phyloP scores from a whole-genome alignment of 116 monocot genomes.

The Dioscorea cayenensis region DNA sequence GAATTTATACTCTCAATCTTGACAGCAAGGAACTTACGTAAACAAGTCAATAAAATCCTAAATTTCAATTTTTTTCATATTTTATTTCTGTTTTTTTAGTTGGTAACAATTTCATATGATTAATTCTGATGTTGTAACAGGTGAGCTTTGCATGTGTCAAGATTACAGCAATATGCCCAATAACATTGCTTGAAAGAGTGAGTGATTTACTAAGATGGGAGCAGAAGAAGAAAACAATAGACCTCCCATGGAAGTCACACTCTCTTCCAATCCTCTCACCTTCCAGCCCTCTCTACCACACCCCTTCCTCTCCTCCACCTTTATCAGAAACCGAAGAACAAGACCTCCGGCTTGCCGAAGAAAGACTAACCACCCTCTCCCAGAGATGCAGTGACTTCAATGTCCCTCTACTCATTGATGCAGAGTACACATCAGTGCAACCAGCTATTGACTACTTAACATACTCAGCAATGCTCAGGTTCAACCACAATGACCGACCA shows the following conservation, averaged over 20 bases:
- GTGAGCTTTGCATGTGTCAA: conserved; percentile 71
- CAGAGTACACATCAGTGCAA: conserved; percentile 51
- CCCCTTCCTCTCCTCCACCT: conserved; percentile 34
- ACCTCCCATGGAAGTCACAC: conserved; percentile 59
- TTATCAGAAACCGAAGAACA: conserved; percentile 43
- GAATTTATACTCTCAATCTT: too few species aligned
- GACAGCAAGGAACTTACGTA: too few species aligned
- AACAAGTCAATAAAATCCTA: too few species aligned
- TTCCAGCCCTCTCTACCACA: conserved; percentile 66
- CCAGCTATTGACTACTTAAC: conserved; percentile 50
- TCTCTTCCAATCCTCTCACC: conserved; percentile 50
- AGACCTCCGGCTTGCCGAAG: conserved; percentile 40
- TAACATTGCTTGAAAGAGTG: conserved; percentile 40
- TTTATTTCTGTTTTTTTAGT: too few species aligned
- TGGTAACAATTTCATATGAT: not conserved
- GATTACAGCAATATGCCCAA: conserved; percentile 64
- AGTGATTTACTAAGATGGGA: conserved; percentile 57
- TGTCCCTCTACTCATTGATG: conserved; percentile 52
- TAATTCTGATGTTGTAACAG: conserved; percentile 16
- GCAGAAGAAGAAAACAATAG: conserved; percentile 19
- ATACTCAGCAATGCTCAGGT: conserved; percentile 36
- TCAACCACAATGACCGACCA: conserved; percentile 32
- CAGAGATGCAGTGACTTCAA: conserved; percentile 35
- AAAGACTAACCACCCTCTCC: conserved; percentile 49
- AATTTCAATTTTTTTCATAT: not conserved